A percentile compares a stretch with the other conserved stretches of the same genome.
Evolutionary conservation across 1,284 basidiomycete genomes (phyloP).

Genomic region (Boletus sp.): DNA sequence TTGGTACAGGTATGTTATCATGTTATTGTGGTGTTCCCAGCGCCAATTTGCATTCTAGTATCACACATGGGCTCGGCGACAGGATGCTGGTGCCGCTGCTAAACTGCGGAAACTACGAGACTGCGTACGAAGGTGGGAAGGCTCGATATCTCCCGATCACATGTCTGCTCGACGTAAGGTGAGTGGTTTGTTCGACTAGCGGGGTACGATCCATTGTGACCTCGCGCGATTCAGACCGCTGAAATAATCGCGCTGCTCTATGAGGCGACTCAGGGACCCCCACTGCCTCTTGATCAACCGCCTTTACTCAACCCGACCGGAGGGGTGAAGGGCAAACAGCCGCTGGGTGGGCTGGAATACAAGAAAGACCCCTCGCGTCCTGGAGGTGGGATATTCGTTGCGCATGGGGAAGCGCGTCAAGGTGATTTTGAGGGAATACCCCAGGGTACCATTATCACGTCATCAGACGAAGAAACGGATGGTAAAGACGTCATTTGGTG

Average conservation of each 20-base stretch:
- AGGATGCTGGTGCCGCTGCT: slow-evolving; percentile 69
- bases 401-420: slow-evolving; percentile 46
- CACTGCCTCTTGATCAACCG: slow-evolving; percentile 49
- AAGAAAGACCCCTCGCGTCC: slow-evolving; percentile 71
- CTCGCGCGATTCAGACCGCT: slow-evolving; percentile 60
- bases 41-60: slow-evolving; percentile 50
- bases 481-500: slow-evolving; percentile 39
- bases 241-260: slow-evolving; percentile 91
- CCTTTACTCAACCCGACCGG: slow-evolving; percentile 70
- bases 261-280: slow-evolving; percentile 80
- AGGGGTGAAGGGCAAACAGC: slow-evolving; percentile 59
- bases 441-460: slow-evolving; percentile 58
- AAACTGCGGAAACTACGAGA: slow-evolving; percentile 79
- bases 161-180: slow-evolving; percentile 89
- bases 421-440: slow-evolving; percentile 57
- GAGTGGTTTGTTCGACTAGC: slow-evolving; percentile 32
- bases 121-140: slow-evolving; percentile 81
- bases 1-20: slow-evolving; percentile 74
- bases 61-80: slow-evolving; percentile 85
- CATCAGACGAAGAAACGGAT: slow-evolving; percentile 46
- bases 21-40: slow-evolving; percentile 2
- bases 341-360: slow-evolving; percentile 59
- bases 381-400: slow-evolving; percentile 82
- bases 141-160: slow-evolving; percentile 74
- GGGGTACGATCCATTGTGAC: slow-evolving; percentile 20